phyloP scores from a whole-genome alignment of 2,329 filamentous ascomycete genomes.

The Diaporthe eres region DNA sequence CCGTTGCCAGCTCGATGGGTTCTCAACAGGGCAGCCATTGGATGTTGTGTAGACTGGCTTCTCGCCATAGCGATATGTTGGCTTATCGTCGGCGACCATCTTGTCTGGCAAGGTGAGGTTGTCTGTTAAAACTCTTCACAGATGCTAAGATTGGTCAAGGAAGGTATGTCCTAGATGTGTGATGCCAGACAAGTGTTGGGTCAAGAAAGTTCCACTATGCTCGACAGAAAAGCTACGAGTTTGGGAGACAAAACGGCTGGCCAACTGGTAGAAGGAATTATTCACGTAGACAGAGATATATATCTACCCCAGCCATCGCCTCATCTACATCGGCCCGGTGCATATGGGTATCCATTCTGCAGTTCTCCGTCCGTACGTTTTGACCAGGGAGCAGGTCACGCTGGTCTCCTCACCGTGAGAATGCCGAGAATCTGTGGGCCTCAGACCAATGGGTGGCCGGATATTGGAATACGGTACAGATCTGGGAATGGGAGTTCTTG shows the following conservation, averaged over 20 bases:
- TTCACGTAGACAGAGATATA: constrained; percentile 1
- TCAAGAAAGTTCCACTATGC: not conserved
- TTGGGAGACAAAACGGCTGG: not conserved
- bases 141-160: not conserved
- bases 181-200: not conserved
- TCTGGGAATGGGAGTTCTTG: constrained; percentile 17
- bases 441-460: constrained; percentile 13
- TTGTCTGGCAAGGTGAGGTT: constrained; percentile 42
- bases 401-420: constrained; percentile 18
- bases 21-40: constrained; percentile 70
- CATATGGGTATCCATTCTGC: constrained; percentile 25
- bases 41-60: constrained; percentile 71
- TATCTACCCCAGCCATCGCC: constrained; percentile 1
- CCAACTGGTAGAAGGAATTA: not conserved
- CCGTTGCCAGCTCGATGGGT: constrained; percentile 63
- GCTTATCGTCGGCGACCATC: constrained; percentile 60
- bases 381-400: constrained; percentile 18
- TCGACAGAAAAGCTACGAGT: not conserved
- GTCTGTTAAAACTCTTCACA: constrained; percentile 39
- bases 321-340: constrained; percentile 27
- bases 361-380: constrained; percentile 40
- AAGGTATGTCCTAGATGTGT: not conserved
- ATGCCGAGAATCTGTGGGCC: constrained; percentile 34
- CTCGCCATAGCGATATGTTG: constrained; percentile 69
- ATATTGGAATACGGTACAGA: constrained; percentile 28